Base-by-base conservation (phyloP, 208 protist species). In the Trypanosoma platydactyli region DNA sequence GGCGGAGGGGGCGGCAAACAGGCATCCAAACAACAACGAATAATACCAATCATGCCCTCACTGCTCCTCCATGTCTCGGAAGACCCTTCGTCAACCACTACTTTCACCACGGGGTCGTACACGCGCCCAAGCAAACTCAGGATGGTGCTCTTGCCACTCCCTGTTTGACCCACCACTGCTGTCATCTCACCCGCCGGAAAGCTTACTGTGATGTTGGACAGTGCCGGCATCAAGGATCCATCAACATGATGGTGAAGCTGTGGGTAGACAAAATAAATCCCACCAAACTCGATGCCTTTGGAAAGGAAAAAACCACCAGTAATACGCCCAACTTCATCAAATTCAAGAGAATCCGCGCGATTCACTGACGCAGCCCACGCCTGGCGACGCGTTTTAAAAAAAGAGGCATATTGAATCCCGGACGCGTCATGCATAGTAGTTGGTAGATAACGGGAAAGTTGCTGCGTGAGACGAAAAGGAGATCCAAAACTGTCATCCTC, bases 111-210 rank as follows among this genome's bases (percentile, higher is more conserved):
- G 3, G 85, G 81, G 42, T 94, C 83, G 71, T 94, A 96, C 35
- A 86, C 72, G 35, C 90, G 86, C 45, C 79, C 79, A 25, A 96
- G 60, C 58, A 97, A 74, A 44, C 52, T 11, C 6, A 83, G 61
- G 5, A 91, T 48, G 5, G 89, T 92, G 35, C 73, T 86, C 75
- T 97, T 97, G 25, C 92, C 92, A 25, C 79, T 83, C 15, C 93
- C 93, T 25, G 77, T 86, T 25, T 42, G 77, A 7, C 93, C 93
- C 13, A 95, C 74, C 0, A 97, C 53, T 9, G 76, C 88, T 20
- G 80, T 84, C 64, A 82, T 86, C 41, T 72, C 69, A 12, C 20
- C 48, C 0, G 74, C 70, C 0, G 77, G 63, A 57, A 71, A 59
- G 29, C 22, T 11, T 1, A 55, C 41, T 30, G 81, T 58, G 71